phyloP scores from a whole-genome alignment of 163 green algal genomes.

The Scenedesmus sp. region DNA sequence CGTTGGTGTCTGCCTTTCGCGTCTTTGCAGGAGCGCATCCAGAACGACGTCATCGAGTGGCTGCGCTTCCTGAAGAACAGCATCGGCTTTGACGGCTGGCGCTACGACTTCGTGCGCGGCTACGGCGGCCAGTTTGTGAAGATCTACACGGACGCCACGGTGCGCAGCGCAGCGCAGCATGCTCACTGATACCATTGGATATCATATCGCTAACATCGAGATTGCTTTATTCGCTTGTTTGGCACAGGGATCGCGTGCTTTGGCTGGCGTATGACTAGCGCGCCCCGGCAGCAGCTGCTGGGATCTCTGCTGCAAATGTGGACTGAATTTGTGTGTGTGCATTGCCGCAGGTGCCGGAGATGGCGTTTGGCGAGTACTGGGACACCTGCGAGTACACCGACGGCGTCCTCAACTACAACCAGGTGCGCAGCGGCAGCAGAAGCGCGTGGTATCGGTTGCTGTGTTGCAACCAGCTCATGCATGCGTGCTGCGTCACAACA shows the following conservation, averaged over 20 bases:
- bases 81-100: constrained; percentile 93
- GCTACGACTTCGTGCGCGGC: constrained; percentile 95
- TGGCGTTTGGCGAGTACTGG: constrained; percentile 97
- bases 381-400: constrained; percentile 96
- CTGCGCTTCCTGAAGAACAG: constrained; percentile 87
- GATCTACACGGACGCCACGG: constrained; percentile 93
- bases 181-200: background rate
- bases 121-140: constrained; percentile 84
- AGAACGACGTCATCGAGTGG: constrained; percentile 86
- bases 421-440: constrained; percentile 56
- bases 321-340: background rate
- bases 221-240: background rate
- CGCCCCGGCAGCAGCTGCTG: background rate
- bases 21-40: constrained; percentile 48
- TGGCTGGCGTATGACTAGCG: background rate
- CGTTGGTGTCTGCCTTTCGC: background rate
- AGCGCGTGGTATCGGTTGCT: background rate
- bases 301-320: too few species aligned
- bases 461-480: too few species aligned
- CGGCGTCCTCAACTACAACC: constrained; percentile 97
- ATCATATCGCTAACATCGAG: too few species aligned
- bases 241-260: background rate
- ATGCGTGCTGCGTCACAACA: too few species aligned
- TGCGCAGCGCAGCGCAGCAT: background rate
- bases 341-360: constrained; percentile 71